A percentile compares a stretch with the other conserved stretches of the same genome.
Evolutionary conservation across 257 asterid species (phyloP).

Genomic region (Solanum ossicruentum): DNA sequence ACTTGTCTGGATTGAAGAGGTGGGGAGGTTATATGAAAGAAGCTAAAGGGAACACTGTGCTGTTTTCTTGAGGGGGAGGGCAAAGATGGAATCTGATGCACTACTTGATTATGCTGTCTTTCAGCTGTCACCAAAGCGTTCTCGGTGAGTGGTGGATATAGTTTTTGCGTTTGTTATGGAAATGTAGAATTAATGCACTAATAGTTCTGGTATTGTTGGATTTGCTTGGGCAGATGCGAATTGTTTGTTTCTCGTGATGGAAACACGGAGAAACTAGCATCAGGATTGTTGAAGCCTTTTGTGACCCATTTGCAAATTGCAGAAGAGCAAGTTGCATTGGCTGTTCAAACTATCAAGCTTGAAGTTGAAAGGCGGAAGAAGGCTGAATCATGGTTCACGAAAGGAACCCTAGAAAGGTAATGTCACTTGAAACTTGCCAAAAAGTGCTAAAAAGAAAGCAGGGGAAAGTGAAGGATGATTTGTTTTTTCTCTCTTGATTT

Average conservation of each 20-base stretch:
- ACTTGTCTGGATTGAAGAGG: neutral
- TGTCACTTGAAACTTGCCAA: constrained; percentile 1
- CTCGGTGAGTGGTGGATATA: constrained; percentile 37
- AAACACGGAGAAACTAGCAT: constrained; percentile 74
- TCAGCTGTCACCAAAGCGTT: constrained; percentile 77
- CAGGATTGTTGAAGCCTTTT: constrained; percentile 86
- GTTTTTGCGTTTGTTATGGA: neutral
- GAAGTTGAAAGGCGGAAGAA: constrained; percentile 44
- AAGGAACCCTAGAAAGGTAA: constrained; percentile 95
- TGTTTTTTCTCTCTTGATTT: neutral
- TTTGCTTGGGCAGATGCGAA: constrained; percentile 57
- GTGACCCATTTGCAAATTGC: constrained; percentile 60
- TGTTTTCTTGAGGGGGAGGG: constrained; percentile 11
- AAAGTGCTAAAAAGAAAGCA: neutral
- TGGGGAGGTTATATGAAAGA: constrained; percentile 20
- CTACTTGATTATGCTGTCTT: constrained; percentile 81
- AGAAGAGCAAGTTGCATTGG: constrained; percentile 66
- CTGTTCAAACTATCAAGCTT: constrained; percentile 66
- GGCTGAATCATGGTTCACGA: constrained; percentile 79
- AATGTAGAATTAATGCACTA: neutral
- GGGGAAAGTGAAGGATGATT: neutral
- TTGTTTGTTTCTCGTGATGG: constrained; percentile 70
- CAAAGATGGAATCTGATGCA: constrained; percentile 47
- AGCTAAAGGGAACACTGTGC: constrained; percentile 1
- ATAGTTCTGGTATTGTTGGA: constrained; percentile 2